phyloP scores from a whole-genome alignment of 2,329 filamentous ascomycete genomes.

The Fusarium transvaalense region DNA sequence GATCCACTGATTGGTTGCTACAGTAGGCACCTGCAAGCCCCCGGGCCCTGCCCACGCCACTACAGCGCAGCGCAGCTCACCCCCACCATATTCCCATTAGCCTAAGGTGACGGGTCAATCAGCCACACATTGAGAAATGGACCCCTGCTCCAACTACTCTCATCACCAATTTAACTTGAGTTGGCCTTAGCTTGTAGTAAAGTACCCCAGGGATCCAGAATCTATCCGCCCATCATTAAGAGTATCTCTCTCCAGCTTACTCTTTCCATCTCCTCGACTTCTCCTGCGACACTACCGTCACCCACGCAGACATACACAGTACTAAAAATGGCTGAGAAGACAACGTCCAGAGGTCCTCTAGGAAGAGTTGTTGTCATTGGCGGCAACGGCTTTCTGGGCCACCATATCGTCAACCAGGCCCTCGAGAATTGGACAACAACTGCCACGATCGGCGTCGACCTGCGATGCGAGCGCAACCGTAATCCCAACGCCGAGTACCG shows the following conservation, averaged over 20 bases:
- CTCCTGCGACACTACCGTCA: slow-evolving; percentile 13
- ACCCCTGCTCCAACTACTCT: slow-evolving; percentile 23
- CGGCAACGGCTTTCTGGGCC: slow-evolving; percentile 86
- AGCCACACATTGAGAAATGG: slow-evolving; percentile 29
- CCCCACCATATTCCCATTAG: slow-evolving; percentile 32
- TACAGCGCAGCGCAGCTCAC: background rate
- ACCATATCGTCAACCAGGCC: slow-evolving; percentile 82
- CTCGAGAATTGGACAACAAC: slow-evolving; percentile 65
- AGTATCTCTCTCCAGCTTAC: slow-evolving; percentile 17
- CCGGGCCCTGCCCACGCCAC: background rate
- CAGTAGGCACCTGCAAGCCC: slow-evolving; percentile 13
- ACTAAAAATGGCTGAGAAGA: slow-evolving; percentile 16
- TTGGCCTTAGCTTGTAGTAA: slow-evolving; percentile 8
- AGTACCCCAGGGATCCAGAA: slow-evolving; percentile 17
- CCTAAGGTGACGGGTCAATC: slow-evolving; percentile 25
- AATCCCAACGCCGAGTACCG: slow-evolving; percentile 71
- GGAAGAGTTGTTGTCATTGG: slow-evolving; percentile 83
- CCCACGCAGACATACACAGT: background rate
- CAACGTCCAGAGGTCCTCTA: slow-evolving; percentile 58
- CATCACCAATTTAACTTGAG: slow-evolving; percentile 19
- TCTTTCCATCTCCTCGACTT: slow-evolving; percentile 19
- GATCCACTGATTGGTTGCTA: slow-evolving; percentile 20
- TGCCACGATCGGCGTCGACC: slow-evolving; percentile 77
- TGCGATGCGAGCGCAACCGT: slow-evolving; percentile 78
- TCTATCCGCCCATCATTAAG: slow-evolving; percentile 12